These are phyloP conservation scores for Cytospora mali DNA, from an alignment of 2,329 filamentous ascomycete genomes.

Conservation along the genomic window DNA sequence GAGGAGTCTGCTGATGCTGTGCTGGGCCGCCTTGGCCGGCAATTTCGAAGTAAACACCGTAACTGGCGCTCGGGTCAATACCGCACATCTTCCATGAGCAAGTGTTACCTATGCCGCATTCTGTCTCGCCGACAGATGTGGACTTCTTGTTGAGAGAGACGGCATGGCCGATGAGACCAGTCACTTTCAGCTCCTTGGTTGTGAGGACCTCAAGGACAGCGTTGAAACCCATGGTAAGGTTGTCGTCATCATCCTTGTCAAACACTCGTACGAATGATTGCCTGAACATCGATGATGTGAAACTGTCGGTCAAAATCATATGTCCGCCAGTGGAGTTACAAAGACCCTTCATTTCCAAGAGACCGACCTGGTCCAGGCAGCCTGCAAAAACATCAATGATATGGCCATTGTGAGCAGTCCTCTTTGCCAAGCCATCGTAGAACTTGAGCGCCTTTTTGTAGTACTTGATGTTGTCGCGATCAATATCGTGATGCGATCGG, in stretches of 20 bases:
- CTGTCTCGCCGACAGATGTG: constrained; percentile 92
- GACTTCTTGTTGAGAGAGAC: constrained; percentile 98
- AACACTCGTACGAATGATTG: constrained; percentile 97
- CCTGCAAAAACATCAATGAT: constrained; percentile 98
- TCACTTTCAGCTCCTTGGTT: constrained; percentile 97
- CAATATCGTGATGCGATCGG: constrained; percentile 97
- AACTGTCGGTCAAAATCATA: constrained; percentile 98
- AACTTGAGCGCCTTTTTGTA: constrained; percentile 99
- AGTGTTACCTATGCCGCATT: constrained; percentile 97
- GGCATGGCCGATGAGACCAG: constrained; percentile 93
- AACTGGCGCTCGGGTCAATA: constrained; percentile 91
- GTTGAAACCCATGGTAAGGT: constrained; percentile 97
- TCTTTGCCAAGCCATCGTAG: constrained; percentile 91
- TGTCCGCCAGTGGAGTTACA: constrained; percentile 96
- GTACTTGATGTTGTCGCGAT: constrained; percentile 98
- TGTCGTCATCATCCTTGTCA: constrained; percentile 93
- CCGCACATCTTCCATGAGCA: constrained; percentile 99
- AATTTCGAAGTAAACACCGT: constrained; percentile 97
- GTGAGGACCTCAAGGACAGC: constrained; percentile 93
- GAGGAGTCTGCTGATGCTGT: constrained; percentile 81
- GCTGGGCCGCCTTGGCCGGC: constrained; percentile 87
- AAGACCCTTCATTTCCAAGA: constrained; percentile 97
- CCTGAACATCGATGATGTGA: constrained; percentile 99
- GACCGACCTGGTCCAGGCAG: constrained; percentile 93
- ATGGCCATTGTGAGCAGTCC: constrained; percentile 93